Percentiles rank a stretch among this genome's conserved stretches.
Conservation (phyloP, 2,329 filamentous ascomycete genomes). For the Camillea tinctor region DNA sequence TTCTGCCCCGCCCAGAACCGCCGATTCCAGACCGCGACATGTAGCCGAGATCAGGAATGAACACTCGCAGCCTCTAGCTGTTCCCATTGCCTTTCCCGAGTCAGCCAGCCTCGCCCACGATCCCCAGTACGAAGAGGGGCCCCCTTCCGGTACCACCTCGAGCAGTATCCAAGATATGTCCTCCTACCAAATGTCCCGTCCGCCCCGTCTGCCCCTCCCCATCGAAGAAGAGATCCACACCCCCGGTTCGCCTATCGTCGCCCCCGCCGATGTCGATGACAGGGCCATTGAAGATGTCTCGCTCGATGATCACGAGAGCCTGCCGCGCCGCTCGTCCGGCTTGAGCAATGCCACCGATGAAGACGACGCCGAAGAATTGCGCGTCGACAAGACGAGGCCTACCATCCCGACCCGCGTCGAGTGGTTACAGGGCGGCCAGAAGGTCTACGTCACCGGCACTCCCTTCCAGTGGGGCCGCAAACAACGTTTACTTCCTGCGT, state of each 20-base stretch:
- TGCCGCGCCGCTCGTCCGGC: constrained; percentile 56
- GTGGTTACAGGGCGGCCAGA: constrained; percentile 81
- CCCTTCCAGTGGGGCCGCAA: constrained; percentile 98
- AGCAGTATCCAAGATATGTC: constrained; percentile 63
- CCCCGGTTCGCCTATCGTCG: constrained; percentile 85
- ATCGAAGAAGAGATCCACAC: constrained; percentile 90
- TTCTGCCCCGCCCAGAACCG: constrained; percentile 25
- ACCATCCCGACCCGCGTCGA: constrained; percentile 83
- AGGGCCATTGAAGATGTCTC: constrained; percentile 50
- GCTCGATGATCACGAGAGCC: constrained; percentile 46
- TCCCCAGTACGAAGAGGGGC: constrained; percentile 38
- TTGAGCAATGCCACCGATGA: constrained; percentile 70
- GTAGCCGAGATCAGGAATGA: constrained; percentile 35
- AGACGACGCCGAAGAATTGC: constrained; percentile 73
- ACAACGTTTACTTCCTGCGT: constrained; percentile 83
- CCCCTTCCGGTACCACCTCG: constrained; percentile 47
- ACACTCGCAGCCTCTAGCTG: constrained; percentile 59
- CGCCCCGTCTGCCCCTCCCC: constrained; percentile 84
- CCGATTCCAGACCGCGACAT: constrained; percentile 30
- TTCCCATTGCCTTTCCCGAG: constrained; percentile 42
- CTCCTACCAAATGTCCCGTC: constrained; percentile 62
- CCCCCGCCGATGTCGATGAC: constrained; percentile 61
- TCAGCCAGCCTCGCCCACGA: constrained; percentile 32
- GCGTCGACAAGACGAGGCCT: constrained; percentile 70
- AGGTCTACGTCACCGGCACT: constrained; percentile 94